These are phyloP conservation scores for Beauveria rudraprayagi DNA, from an alignment of 2,329 filamentous ascomycete species.

Conservation along the genomic window DNA sequence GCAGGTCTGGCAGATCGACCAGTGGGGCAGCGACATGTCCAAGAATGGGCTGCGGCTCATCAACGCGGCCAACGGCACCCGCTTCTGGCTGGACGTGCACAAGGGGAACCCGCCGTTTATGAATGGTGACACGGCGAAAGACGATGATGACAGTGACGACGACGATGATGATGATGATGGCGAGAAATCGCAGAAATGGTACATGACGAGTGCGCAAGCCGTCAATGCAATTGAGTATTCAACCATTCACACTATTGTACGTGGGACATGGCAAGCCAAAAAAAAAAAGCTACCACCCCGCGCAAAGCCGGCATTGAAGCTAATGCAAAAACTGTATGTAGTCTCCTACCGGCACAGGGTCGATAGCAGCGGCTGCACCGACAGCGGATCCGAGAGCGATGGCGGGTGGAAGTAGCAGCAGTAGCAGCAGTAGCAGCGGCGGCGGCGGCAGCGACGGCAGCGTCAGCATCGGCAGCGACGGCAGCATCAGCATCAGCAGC, in stretches of 20 bases:
- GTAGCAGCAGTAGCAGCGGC: conserved; percentile 5
- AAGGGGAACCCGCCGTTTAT: conserved; percentile 24
- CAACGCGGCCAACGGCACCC: conserved; percentile 25
- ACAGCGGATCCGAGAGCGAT: not conserved
- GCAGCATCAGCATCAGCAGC: not conserved
- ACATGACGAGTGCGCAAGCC: conserved; percentile 23
- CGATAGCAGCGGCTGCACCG: conserved; percentile 11
- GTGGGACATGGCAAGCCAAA: not conserved
- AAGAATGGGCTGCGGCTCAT: conserved; percentile 22
- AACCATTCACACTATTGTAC: conserved; percentile 23
- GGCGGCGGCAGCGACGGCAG: not conserved
- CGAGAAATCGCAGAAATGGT: conserved; percentile 26
- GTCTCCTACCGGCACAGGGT: not conserved
- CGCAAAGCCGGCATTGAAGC: too few species aligned
- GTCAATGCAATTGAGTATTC: conserved; percentile 27
- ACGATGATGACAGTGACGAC: conserved; percentile 19
- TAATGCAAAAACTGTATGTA: not conserved
- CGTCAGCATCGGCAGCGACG: not conserved
- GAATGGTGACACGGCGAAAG: conserved; percentile 13
- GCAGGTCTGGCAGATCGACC: conserved; percentile 27
- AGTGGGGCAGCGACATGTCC: conserved; percentile 17
- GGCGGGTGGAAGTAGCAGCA: too few species aligned
- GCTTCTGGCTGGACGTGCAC: conserved; percentile 26
- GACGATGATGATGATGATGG: conserved; percentile 15
- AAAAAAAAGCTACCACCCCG: too few species aligned